Base-by-base conservation (phyloP, 495 filamentous ascomycete genomes). In the Talaromyces borbonicus region DNA sequence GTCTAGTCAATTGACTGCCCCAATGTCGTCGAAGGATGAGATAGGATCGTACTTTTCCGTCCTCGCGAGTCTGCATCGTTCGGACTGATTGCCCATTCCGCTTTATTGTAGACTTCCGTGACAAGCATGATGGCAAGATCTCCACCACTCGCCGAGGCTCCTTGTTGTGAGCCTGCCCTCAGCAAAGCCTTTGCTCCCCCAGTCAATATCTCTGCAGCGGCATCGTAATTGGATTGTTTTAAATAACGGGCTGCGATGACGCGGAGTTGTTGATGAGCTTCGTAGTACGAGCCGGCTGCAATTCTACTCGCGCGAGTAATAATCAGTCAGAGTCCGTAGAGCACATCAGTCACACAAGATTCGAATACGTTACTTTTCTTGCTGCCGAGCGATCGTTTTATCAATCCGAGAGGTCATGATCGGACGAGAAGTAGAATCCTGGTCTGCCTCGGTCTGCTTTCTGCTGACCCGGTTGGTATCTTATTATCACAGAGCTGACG, bases 231-330 rank as follows among this genome's bases (percentile, higher is more conserved):
- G 31, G 72, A 66, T 20, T 80, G 71, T 63, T 96, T 96, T 54
- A 86, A 76, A 62, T 99, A 95, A 23, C 92, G 87, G 38, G 85
- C 84, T 26, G 89, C 86, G 52, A 97, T 87, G 24, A 94, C 87
- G 27, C 92, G 85, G 47, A 95, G 82, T 69, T 98, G 93, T 62
- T 98, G 92, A 63, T 94, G 88, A 43, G 92, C 92, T 75, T 98
- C 92, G 68, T 98, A 98, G 71, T 79, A 95, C 55, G 87, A 78
- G 49, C 92, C 93, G 65, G 92, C 88, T 50, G 80, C 74, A 63
- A 95, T 96, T 59, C 90, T 93, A 22, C 43, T 24, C 40, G 46
- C 25, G 37, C 5, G 32, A 49, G 56, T 46, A 55, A 52, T 18
- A 38, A 45, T 12, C 41, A 22, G n/a, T n/a, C n/a, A n/a, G n/a